phyloP scores from a whole-genome alignment of 108 stramenopile genomes.

The Parietichytrium sp. region DNA sequence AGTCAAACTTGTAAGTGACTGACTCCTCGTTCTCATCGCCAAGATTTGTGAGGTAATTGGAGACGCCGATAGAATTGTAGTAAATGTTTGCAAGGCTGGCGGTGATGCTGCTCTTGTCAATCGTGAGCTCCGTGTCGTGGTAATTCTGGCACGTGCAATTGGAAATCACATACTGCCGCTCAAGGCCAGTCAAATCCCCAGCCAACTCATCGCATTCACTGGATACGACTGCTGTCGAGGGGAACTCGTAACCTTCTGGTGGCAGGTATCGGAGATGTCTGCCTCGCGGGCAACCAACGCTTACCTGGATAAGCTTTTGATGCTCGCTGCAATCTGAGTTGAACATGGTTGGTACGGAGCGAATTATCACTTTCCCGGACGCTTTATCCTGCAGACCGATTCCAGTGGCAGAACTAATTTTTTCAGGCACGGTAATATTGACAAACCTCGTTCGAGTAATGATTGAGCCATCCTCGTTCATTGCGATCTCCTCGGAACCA shows the following conservation, averaged over 20 bases:
- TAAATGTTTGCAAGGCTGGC: neutral
- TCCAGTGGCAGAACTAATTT: neutral
- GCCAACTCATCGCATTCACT: neutral
- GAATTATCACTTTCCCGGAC: neutral
- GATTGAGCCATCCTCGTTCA: neutral
- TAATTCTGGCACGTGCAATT: constrained; percentile 3
- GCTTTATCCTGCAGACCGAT: neutral
- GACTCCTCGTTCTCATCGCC: constrained; percentile 6
- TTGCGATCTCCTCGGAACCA: neutral
- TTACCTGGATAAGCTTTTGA: neutral
- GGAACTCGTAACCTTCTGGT: neutral
- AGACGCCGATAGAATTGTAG: too few species aligned
- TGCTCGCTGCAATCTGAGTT: neutral
- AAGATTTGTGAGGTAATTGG: too few species aligned
- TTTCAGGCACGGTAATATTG: neutral
- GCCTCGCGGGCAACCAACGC: constrained; percentile 12
- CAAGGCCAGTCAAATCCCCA: neutral
- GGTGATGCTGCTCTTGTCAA: neutral
- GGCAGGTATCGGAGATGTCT: constrained; percentile 12
- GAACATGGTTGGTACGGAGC: neutral
- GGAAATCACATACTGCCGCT: neutral
- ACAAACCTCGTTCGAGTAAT: neutral
- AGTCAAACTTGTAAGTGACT: neutral
- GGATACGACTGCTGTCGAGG: neutral
- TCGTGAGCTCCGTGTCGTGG: neutral